Base-by-base conservation (phyloP, 148 eudicot genomes). In the Pouteria glomerata region DNA sequence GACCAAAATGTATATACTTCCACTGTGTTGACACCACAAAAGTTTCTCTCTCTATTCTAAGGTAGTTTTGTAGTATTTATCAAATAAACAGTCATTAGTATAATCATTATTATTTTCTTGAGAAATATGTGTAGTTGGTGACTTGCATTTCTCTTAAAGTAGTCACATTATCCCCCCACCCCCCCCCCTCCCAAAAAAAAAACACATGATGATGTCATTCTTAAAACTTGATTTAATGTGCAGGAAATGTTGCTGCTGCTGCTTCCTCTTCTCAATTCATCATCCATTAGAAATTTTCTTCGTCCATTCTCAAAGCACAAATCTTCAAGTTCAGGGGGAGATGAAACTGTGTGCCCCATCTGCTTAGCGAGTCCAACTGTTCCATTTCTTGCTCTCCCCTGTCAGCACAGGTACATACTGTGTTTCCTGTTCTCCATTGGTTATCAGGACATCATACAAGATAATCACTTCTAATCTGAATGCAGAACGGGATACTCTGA, bases 201-300 rank as follows among this genome's bases (percentile, higher is more conserved):
- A 2, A 2, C 31, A 21, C 16, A 8, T n/a, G 47, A 30, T 57
- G 64, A 33, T 66, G 19, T 35, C 26, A 30, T 42, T 74, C 26
- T 39, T 24, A 18, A 30, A 35, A 21, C 7, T 47, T 77, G 24
- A 23, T 23, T 59, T 60, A 21, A 58, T 71, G 55, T 80, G 86
- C 96, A 94, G 98, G 98, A 95, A 84, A 88, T 91, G 98, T 80
- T 95, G 76, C 65, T 91, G 78, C 78, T 95, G 83, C 97, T 95
- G 69, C 93, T 95, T 80, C 97, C 98, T 59, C 98, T 91, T 86
- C 88, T 95, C 58, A 95, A 91, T 74, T 95, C 98, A 29, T 74
- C 98, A 69, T 89, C 93, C 63, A 74, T 95, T 7, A 89, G 82
- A 78, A 89, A 66, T 75, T 79, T 91, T 61, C 84, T 95, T 73